A percentile compares a stretch with the other conserved stretches of the same genome.
phyloP scores from a whole-genome alignment of 345 rosid species.

The Heritiera fomes region DNA sequence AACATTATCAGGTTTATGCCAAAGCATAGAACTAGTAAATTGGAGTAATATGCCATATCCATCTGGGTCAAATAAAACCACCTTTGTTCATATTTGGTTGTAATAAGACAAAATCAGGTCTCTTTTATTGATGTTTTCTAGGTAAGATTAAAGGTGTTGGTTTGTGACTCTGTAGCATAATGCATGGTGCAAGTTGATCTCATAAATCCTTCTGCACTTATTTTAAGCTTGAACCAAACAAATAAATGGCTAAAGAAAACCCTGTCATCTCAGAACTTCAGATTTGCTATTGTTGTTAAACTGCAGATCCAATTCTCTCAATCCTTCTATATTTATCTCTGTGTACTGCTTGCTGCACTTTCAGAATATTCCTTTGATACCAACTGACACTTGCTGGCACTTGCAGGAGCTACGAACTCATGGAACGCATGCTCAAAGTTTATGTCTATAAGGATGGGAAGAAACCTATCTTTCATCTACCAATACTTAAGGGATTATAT shows the following conservation, averaged over 20 bases:
- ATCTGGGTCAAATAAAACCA: not conserved
- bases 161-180: not conserved
- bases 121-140: not conserved
- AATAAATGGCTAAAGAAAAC: not conserved
- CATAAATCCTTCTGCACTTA: not conserved
- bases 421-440: constrained; percentile 77
- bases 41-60: not conserved
- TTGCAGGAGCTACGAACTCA: constrained; percentile 92
- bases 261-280: not conserved
- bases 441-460: constrained; percentile 83
- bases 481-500: constrained; percentile 88
- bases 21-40: not conserved
- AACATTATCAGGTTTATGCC: not conserved
- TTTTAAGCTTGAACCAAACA: not conserved
- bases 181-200: not conserved
- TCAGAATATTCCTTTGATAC: constrained; percentile 16
- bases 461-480: constrained; percentile 83
- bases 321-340: not conserved
- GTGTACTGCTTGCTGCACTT: not conserved
- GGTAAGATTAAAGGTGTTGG: not conserved
- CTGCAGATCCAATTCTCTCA: not conserved
- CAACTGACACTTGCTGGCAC: constrained; percentile 25
- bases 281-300: not conserved
- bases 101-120: not conserved
- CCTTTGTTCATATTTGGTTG: not conserved